phyloP scores from a whole-genome alignment of 2,329 filamentous ascomycete genomes.

The Exophiala mesophila region DNA sequence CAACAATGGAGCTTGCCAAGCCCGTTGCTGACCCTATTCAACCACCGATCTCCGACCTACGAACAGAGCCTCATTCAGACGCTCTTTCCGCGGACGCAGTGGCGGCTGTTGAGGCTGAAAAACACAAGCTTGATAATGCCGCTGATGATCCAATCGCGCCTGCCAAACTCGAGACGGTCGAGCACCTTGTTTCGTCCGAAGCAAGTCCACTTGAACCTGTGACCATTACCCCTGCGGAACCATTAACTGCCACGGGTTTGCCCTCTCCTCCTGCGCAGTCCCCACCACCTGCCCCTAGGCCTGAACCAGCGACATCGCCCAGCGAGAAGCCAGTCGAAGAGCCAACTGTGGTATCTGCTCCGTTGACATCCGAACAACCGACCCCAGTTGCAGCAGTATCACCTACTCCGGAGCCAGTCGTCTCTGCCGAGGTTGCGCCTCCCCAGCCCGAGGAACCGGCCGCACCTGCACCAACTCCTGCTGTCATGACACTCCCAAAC shows the following conservation, averaged over 20 bases:
- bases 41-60: conserved; percentile 27
- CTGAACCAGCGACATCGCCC: conserved; percentile 28
- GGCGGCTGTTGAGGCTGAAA: conserved; percentile 24
- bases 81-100: conserved; percentile 21
- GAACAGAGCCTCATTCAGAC: conserved; percentile 26
- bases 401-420: neutral
- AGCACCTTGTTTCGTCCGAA: conserved; percentile 2
- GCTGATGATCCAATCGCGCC: conserved; percentile 10
- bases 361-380: conserved; percentile 16
- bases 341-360: conserved; percentile 14
- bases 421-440: neutral
- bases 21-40: neutral
- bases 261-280: conserved; percentile 25
- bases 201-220: neutral
- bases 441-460: conserved; percentile 21
- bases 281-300: conserved; percentile 29
- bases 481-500: conserved; percentile 19
- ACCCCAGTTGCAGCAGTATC: neutral
- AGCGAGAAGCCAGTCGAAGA: conserved; percentile 11
- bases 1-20: conserved; percentile 14
- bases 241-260: conserved; percentile 12
- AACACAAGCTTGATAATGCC: conserved; percentile 27
- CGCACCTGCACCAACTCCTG: conserved; percentile 18
- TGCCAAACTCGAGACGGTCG: conserved; percentile 8
- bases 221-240: neutral